These are phyloP conservation scores for Mortierella sp. DNA, from an alignment of 371 early-diverging fungal genomes.

Conservation along the genomic window DNA sequence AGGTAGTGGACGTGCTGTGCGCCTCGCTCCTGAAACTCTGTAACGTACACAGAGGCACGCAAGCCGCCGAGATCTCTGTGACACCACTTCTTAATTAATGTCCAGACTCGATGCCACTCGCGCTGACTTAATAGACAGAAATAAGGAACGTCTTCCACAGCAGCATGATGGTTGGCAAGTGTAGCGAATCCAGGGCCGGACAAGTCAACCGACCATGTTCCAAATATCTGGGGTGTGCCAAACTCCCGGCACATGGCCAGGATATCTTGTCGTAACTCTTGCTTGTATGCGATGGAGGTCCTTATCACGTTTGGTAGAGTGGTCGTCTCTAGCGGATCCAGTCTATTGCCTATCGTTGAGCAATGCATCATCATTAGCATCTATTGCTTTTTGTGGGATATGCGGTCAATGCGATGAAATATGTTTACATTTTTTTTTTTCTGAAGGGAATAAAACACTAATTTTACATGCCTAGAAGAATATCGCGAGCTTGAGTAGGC, in stretches of 20 bases:
- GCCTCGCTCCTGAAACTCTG: not conserved
- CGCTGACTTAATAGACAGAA: not conserved
- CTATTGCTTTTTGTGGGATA: not conserved
- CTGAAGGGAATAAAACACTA: not conserved
- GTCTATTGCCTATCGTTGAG: not conserved
- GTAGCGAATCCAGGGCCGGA: not conserved
- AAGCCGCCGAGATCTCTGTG: not conserved
- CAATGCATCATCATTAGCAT: not conserved
- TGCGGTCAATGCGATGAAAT: no score
- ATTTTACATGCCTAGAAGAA: not conserved
- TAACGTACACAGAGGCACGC: not conserved
- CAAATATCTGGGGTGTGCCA: slow-evolving; percentile 1
- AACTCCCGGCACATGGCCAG: slow-evolving; percentile 2
- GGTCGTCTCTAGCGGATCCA: not conserved
- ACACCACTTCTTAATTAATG: slow-evolving; percentile 1
- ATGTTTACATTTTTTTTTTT: not conserved
- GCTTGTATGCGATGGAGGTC: not conserved
- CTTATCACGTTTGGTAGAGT: not conserved
- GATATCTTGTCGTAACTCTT: not conserved
- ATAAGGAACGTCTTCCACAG: not conserved
- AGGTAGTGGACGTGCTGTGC: not conserved
- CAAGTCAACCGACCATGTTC: slow-evolving; percentile 2
- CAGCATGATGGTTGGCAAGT: not conserved
- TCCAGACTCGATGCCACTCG: not conserved
- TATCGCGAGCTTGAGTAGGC: not conserved